phyloP scores from a whole-genome alignment of 306 rosid genomes.

The Sphenostylis stenocarpa region DNA sequence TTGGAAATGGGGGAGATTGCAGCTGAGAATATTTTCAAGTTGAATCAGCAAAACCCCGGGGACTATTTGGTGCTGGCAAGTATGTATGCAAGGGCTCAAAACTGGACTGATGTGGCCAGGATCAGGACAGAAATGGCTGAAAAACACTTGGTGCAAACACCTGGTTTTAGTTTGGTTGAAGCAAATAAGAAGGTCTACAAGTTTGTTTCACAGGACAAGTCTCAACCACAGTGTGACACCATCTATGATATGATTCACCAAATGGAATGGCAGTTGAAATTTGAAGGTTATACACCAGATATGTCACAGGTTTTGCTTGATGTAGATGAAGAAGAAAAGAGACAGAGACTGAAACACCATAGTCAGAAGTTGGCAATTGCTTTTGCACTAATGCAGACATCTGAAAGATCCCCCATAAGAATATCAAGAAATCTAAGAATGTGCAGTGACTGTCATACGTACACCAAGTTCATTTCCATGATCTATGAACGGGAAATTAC shows the following conservation, averaged over 20 bases:
- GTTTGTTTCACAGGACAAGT: conserved; percentile 84
- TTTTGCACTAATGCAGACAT: conserved; percentile 69
- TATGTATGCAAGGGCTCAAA: conserved; percentile 66
- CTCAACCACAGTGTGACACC: conserved; percentile 41
- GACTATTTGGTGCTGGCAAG: conserved; percentile 71
- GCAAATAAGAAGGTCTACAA: conserved; percentile 57
- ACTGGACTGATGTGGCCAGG: conserved; percentile 70
- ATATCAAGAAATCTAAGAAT: conserved; percentile 79
- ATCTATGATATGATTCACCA: conserved; percentile 79
- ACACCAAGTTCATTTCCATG: conserved; percentile 66
- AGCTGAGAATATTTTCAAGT: conserved; percentile 50
- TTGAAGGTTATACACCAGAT: conserved; percentile 75
- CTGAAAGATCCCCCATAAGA: conserved; percentile 64
- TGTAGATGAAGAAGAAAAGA: conserved; percentile 67
- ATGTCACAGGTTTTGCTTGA: conserved; percentile 72
- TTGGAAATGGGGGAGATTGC: conserved; percentile 63
- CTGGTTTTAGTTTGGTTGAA: conserved; percentile 77
- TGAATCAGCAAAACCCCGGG: conserved; percentile 52
- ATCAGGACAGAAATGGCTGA: conserved; percentile 57
- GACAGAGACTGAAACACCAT: conserved; percentile 64
- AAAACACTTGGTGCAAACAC: conserved; percentile 55
- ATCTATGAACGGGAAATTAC: conserved; percentile 66
- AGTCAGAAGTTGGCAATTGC: conserved; percentile 90
- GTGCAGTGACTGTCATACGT: conserved; percentile 64
- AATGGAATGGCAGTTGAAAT: conserved; percentile 96